phyloP scores from a whole-genome alignment of 106 monocot species.

The Dioscorea alata region DNA sequence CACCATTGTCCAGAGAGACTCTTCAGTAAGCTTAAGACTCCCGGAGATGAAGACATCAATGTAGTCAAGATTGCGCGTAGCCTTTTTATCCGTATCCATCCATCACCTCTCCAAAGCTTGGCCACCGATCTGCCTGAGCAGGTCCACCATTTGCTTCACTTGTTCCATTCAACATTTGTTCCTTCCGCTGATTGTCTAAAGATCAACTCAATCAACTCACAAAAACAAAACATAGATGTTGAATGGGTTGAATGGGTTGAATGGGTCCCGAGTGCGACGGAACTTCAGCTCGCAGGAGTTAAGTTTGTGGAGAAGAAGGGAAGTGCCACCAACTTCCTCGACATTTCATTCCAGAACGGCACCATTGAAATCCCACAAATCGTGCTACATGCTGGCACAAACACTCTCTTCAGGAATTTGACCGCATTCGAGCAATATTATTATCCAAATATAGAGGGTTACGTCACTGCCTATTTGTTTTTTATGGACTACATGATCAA shows the following conservation, averaged over 20 bases:
- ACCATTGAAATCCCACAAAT: slow-evolving; percentile 23
- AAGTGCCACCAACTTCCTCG: slow-evolving; percentile 13
- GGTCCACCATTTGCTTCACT: slow-evolving; percentile 13
- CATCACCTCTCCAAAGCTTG: neutral
- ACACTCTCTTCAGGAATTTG: slow-evolving; percentile 19
- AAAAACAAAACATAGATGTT: neutral
- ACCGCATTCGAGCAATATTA: slow-evolving; percentile 37
- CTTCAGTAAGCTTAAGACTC: neutral
- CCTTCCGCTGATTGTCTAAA: neutral
- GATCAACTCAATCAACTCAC: neutral
- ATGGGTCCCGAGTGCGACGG: slow-evolving; percentile 12
- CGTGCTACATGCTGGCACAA: slow-evolving; percentile 1
- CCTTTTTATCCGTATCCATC: neutral
- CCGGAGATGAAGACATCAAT: neutral
- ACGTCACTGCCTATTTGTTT: slow-evolving; percentile 15
- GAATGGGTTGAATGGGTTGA: no score
- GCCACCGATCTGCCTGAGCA: no score
- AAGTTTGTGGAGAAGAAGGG: slow-evolving; percentile 13
- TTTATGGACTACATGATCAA: slow-evolving; percentile 35
- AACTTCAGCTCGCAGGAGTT: slow-evolving; percentile 23
- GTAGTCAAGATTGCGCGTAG: neutral
- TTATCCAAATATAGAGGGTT: neutral
- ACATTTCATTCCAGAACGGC: slow-evolving; percentile 16
- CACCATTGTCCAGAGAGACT: neutral
- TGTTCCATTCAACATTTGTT: neutral